Base-by-base conservation (phyloP, 2,329 filamentous ascomycete genomes). In the Zymoseptoria tritici region DNA sequence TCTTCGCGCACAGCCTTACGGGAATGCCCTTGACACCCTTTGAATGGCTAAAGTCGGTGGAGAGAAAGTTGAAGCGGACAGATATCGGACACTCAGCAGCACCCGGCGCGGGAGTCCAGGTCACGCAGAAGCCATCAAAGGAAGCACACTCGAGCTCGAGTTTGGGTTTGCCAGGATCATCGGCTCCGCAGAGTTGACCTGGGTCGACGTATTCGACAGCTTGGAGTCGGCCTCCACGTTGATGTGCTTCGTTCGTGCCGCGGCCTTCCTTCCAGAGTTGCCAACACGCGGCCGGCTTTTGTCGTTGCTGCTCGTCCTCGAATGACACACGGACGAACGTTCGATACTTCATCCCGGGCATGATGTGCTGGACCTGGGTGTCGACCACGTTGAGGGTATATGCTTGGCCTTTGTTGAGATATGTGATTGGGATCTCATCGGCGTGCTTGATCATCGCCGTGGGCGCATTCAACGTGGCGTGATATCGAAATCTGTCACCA, bases 11-110 rank as follows among this genome's bases (percentile, higher is more conserved):
- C 0, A 97, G 82, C 58, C 94, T 82, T 4, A 99, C 92, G 0
- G 94, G 93, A 65, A 97, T 97, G 42, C 94, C 94, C 76, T 97
- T 99, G 54, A 99, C 94, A 52, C 94, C 94, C 72, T 99, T 99
- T 9, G 94, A 97, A 72, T 97, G 94, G 74, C 93, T 97, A 73
- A 97, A 99, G 72, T 99, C 94, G 8, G 94, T 99, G 0, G 94
- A 99, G 0, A 99, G 80, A 72, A 99, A 99, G 77, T 99, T 99
- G 81, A 97, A 99, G 52, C 94, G 89, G 11, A 97, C 90, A 8
- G 91, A 89, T 58, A 99, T 85, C 54, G 86, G 89, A 73, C 91
- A 94, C 68, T 97, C 91, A 54, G 86, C 87, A 50, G 83, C 75
- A 4, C 85, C 87, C 0, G 91, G 88, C 0, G 87, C 89, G 29